A percentile compares a stretch with the other conserved stretches of the same genome.
Conservation (phyloP, 331 rosid species). For the Dryas integrifolia region DNA sequence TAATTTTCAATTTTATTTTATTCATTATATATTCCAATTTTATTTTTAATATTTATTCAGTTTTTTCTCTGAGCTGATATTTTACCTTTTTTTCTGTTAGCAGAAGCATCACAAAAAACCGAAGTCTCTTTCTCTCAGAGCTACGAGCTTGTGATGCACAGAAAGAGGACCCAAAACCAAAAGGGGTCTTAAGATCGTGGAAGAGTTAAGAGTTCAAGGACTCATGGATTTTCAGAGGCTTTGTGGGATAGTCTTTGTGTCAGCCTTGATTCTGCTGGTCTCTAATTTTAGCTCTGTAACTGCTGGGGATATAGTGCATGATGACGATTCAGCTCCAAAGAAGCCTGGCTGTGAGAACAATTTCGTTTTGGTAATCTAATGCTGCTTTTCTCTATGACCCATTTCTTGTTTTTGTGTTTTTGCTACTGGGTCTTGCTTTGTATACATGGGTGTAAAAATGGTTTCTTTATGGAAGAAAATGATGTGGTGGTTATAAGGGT, state of each 20-base stretch:
- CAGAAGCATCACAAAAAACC: not conserved
- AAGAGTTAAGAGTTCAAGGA: constrained; percentile 19
- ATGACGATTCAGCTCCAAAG: constrained; percentile 78
- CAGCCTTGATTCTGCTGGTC: constrained; percentile 36
- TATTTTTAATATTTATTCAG: not conserved
- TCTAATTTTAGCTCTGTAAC: constrained; percentile 36
- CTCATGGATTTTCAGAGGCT: constrained; percentile 53
- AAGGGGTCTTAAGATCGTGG: constrained; percentile 27
- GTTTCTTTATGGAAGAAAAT: constrained; percentile 2
- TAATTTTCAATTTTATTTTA: not conserved
- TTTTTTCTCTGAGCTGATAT: not conserved
- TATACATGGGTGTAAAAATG: not conserved
- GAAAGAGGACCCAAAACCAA: constrained; percentile 33
- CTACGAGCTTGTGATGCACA: constrained; percentile 33
- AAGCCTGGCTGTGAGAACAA: constrained; percentile 90
- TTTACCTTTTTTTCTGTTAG: not conserved
- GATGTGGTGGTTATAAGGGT: not conserved
- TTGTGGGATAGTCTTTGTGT: constrained; percentile 31
- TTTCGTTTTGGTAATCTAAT: constrained; percentile 72
- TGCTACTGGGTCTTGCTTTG: constrained; percentile 25
- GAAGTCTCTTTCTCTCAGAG: constrained; percentile 4
- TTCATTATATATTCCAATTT: not conserved
- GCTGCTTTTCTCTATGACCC: constrained; percentile 17
- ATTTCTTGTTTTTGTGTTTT: constrained; percentile 30
- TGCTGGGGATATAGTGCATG: constrained; percentile 89